Evolutionary conservation across 768 basidiomycete genomes (phyloP).

Genomic region (Lepiota venenata): DNA sequence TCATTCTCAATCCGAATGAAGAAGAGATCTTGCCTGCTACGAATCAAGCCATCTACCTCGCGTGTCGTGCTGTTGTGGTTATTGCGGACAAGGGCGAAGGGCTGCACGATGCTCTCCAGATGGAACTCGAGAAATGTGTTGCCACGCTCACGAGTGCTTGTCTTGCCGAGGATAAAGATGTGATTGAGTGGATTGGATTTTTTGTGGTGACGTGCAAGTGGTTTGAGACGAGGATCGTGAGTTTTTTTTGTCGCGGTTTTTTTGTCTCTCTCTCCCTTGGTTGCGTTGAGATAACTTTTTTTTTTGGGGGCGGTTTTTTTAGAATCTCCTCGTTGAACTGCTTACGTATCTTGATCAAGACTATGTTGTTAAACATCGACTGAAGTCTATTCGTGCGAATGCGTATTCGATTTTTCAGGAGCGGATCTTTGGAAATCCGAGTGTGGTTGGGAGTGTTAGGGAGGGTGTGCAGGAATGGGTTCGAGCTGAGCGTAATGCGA

Average conservation of each 20-base stretch:
- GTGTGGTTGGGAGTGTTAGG: slow-evolving; percentile 41
- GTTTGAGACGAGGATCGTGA: slow-evolving; percentile 65
- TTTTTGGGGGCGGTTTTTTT: too few relatives aligned
- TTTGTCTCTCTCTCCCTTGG: too few relatives aligned
- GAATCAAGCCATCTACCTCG: slow-evolving; percentile 53
- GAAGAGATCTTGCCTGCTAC: slow-evolving; percentile 37
- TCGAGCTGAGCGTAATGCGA: slow-evolving; percentile 46
- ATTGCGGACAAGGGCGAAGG: slow-evolving; percentile 51
- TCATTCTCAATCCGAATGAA: slow-evolving; percentile 27
- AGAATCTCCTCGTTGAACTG: slow-evolving; percentile 60
- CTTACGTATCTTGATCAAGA: slow-evolving; percentile 71
- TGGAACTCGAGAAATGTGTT: slow-evolving; percentile 59
- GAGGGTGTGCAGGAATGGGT: slow-evolving; percentile 49
- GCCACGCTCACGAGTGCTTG: slow-evolving; percentile 38
- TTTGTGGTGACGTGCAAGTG: slow-evolving; percentile 57
- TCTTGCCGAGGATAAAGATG: slow-evolving; percentile 20
- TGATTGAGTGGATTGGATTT: slow-evolving; percentile 52
- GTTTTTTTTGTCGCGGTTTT: too few relatives aligned
- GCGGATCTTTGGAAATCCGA: slow-evolving; percentile 45
- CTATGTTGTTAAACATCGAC: slow-evolving; percentile 43
- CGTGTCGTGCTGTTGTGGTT: slow-evolving; percentile 54
- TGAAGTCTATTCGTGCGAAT: slow-evolving; percentile 44
- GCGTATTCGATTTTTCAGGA: slow-evolving; percentile 51
- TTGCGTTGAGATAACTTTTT: too few relatives aligned
- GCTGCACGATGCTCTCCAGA: slow-evolving; percentile 53